Evolutionary conservation across 805 yeast species (phyloP).

Genomic region (Isabelozyma gotoi): DNA sequence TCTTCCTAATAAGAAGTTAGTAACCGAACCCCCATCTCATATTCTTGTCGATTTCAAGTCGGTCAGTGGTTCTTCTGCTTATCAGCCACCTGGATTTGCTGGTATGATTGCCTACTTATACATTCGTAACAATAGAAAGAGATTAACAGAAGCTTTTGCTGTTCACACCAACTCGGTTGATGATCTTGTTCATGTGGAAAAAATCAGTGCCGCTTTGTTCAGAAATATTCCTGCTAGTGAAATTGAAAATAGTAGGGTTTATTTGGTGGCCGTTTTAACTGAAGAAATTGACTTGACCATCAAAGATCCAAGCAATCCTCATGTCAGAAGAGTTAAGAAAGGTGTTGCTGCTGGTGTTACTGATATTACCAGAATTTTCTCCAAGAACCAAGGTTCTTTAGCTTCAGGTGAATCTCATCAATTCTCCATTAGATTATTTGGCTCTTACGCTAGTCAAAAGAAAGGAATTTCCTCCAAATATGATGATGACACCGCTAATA

Average conservation of each 20-base stretch:
- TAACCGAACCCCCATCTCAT: constrained; percentile 57
- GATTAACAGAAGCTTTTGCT: constrained; percentile 79
- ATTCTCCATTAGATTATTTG: constrained; percentile 68
- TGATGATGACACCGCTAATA: constrained; percentile 31
- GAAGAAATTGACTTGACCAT: constrained; percentile 57
- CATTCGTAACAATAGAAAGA: constrained; percentile 59
- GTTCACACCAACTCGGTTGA: constrained; percentile 61
- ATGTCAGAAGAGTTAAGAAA: constrained; percentile 52
- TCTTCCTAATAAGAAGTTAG: constrained; percentile 44
- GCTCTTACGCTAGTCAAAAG: constrained; percentile 57
- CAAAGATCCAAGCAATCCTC: constrained; percentile 27
- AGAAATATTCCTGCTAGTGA: constrained; percentile 71
- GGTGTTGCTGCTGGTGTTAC: constrained; percentile 90
- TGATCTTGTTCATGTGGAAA: constrained; percentile 56
- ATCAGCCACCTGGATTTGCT: constrained; percentile 64
- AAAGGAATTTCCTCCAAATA: constrained; percentile 16
- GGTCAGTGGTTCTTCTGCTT: constrained; percentile 56
- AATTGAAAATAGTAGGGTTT: constrained; percentile 62
- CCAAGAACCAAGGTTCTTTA: constrained; percentile 59
- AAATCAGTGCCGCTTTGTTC: constrained; percentile 76
- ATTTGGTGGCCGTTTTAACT: constrained; percentile 71
- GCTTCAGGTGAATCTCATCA: constrained; percentile 66
- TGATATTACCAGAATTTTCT: constrained; percentile 77
- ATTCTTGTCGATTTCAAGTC: constrained; percentile 76
- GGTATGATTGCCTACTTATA: constrained; percentile 75